These are phyloP conservation scores for Neckera pumila DNA, from an alignment of 225 moss, liverwort and hornwort genomes.

Conservation along the genomic window DNA sequence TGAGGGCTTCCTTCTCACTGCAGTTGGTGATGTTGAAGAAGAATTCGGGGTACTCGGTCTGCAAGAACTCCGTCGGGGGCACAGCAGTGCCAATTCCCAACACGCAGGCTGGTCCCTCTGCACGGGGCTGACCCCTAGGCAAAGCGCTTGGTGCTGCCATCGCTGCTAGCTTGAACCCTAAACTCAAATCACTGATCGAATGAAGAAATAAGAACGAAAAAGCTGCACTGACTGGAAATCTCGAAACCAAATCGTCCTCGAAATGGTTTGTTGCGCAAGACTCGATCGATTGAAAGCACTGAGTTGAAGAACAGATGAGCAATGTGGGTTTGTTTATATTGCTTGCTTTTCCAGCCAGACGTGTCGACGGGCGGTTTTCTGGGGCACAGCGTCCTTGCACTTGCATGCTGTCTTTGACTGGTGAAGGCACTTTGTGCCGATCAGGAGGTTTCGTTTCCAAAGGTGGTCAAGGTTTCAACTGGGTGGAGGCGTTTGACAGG, in stretches of 20 bases:
- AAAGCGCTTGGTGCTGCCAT: background rate
- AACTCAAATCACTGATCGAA: background rate
- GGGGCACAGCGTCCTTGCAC: background rate
- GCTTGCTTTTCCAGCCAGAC: background rate
- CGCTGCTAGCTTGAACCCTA: background rate
- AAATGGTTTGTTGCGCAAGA: too few species aligned
- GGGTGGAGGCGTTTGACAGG: background rate
- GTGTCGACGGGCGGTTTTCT: background rate
- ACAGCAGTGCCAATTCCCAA: slow-evolving; percentile 29
- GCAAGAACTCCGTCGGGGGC: slow-evolving; percentile 6
- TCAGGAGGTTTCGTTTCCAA: background rate
- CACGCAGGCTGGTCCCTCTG: slow-evolving; percentile 18
- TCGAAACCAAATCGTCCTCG: background rate
- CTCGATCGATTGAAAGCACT: background rate
- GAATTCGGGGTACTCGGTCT: background rate
- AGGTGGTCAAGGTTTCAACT: background rate
- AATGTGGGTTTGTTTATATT: background rate
- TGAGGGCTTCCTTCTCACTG: slow-evolving; percentile 8
- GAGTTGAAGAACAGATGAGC: background rate
- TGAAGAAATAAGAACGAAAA: background rate
- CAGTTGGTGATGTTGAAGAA: slow-evolving; percentile 12
- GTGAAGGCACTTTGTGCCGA: background rate
- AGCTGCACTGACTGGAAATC: background rate
- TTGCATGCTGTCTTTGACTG: background rate
- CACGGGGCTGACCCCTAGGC: slow-evolving; percentile 8